phyloP scores from a whole-genome alignment of 208 protist genomes.

The Strigomonas oncopelti region DNA sequence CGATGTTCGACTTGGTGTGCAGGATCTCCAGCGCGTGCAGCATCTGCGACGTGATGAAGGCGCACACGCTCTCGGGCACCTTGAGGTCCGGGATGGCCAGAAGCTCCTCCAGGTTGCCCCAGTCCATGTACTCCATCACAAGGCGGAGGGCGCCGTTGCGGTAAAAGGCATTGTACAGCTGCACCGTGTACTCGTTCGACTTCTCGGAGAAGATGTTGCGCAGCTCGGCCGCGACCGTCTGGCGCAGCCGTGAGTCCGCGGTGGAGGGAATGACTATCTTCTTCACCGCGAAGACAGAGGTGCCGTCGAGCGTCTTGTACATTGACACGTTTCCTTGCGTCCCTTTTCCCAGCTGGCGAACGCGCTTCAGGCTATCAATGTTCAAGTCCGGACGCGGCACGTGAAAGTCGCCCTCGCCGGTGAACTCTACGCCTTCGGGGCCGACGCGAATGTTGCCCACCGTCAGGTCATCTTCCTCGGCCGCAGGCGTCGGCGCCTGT shows the following conservation, averaged over 20 bases:
- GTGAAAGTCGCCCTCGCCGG: conserved; percentile 69
- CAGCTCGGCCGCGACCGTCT: conserved; percentile 77
- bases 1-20: conserved; percentile 79
- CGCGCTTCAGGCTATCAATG: conserved; percentile 46
- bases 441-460: conserved; percentile 79
- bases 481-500: conserved; percentile 22
- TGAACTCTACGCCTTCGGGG: conserved; percentile 66
- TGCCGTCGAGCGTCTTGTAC: conserved; percentile 46
- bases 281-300: conserved; percentile 71
- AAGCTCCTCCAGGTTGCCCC: conserved; percentile 71
- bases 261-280: conserved; percentile 65
- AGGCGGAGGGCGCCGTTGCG: conserved; percentile 83
- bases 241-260: conserved; percentile 50
- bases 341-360: conserved; percentile 58
- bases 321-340: conserved; percentile 76
- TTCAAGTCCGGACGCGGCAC: conserved; percentile 61
- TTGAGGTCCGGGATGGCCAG: no score
- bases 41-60: conserved; percentile 81
- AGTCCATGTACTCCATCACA: conserved; percentile 89
- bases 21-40: conserved; percentile 82
- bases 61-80: conserved; percentile 62
- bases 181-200: conserved; percentile 68
- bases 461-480: conserved; percentile 53
- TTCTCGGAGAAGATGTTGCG: conserved; percentile 77
- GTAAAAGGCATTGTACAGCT: conserved; percentile 87